Base-by-base conservation (phyloP, 495 filamentous ascomycete genomes). In the Mytilinidion resinicola region DNA sequence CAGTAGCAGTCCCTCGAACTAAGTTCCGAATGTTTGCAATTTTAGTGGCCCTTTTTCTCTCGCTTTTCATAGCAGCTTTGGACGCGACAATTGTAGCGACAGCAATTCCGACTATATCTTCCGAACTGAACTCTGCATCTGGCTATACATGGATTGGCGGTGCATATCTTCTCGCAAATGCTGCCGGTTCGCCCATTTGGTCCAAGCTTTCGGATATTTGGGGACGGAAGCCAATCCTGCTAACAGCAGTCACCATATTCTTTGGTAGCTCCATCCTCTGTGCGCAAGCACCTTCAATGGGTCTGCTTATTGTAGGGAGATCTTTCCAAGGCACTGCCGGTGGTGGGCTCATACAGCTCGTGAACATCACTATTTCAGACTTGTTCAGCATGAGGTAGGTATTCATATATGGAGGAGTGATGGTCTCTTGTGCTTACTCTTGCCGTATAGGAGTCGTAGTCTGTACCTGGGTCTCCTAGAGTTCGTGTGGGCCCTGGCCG, bases 111-210 rank as follows among this genome's bases (percentile, higher is more conserved):
- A 77, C 69, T 67, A 84, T 76, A 71, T 77, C 81, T 1, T 67
- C 77, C 1, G 72, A 83, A 30, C 71, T 88, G n/a, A 69, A 82
- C 35, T 81, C 82, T 14, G 77, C 78, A 8, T 69, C 79, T 2
- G 83, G 84, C 21, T 85, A 85, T 68, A 74, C 78, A 35, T 87
- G 85, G 85, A 82, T 88, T 56, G 84, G 84, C 19, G 81, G 78
- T 41, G 83, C 85, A 10, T 90, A 85, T 61, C 69, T 82, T 37
- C 73, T 81, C 15, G 77, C 78, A 3, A 79, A 76, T 65, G 77
- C 80, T 0, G 78, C 80, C n/a, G 73, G 72, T 33, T 69, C 72
- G 5, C 73, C 78, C 25, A 78, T 82, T 33, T 85, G 81, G 81
- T 76, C 75, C 4, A 82, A 81, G 49, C 62, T 81, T 3, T 79